Evolutionary conservation across 257 asterid genomes (phyloP).

Genomic region (Cordia subcordata): DNA sequence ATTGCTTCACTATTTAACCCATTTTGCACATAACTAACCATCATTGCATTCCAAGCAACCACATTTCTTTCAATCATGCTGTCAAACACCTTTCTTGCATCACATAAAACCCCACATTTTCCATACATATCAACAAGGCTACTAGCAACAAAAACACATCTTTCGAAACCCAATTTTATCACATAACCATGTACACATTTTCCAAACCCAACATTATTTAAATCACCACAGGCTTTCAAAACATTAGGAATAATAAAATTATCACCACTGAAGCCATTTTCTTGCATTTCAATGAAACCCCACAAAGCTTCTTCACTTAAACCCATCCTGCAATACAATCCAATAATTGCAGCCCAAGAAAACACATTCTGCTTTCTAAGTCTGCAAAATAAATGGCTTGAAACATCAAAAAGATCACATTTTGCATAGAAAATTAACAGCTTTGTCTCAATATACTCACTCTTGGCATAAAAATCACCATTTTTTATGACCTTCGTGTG

Average conservation of each 20-base stretch:
- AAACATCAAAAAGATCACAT: slow-evolving; percentile 21
- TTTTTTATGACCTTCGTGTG: slow-evolving; percentile 21
- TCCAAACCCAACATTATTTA: slow-evolving; percentile 17
- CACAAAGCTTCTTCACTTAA: slow-evolving; percentile 17
- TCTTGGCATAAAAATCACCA: slow-evolving; percentile 23
- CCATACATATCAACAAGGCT: slow-evolving; percentile 36
- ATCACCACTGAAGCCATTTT: slow-evolving; percentile 22
- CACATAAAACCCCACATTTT: slow-evolving; percentile 21
- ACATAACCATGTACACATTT: slow-evolving; percentile 30
- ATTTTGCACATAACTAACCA: slow-evolving; percentile 23
- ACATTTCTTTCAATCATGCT: slow-evolving; percentile 23
- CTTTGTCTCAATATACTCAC: slow-evolving; percentile 29
- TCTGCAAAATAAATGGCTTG: slow-evolving; percentile 18
- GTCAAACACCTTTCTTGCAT: slow-evolving; percentile 29
- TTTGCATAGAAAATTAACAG: slow-evolving; percentile 25
- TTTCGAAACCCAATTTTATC: slow-evolving; percentile 15
- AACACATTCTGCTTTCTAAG: slow-evolving; percentile 19
- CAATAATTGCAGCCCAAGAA: slow-evolving; percentile 35
- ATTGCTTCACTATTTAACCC: slow-evolving; percentile 21
- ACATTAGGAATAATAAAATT: slow-evolving; percentile 31
- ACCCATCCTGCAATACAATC: slow-evolving; percentile 21
- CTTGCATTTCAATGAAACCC: slow-evolving; percentile 25
- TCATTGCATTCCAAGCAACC: slow-evolving; percentile 30
- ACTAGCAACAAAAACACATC: slow-evolving; percentile 27
- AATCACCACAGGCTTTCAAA: slow-evolving; percentile 31